Percentiles rank a stretch among this genome's conserved stretches.
Conservation (phyloP, 1,139 yeast genomes). For the Sugiyamaella novakii region DNA sequence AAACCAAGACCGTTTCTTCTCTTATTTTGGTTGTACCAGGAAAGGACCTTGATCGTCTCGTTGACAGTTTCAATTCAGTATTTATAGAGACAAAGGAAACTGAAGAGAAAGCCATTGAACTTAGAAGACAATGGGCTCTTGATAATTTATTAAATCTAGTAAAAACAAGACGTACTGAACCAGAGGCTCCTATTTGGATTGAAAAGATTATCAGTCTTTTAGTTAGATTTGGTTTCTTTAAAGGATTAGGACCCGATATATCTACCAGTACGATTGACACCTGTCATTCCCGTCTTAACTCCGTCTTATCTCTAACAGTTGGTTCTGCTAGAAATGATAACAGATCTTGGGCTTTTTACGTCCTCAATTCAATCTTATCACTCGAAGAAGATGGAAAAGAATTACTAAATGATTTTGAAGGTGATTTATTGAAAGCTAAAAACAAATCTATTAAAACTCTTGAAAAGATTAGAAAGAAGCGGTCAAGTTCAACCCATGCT, state of each 20-base stretch:
- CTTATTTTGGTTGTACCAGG: slow-evolving; percentile 44
- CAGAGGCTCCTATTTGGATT: slow-evolving; percentile 45
- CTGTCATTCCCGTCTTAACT: slow-evolving; percentile 58
- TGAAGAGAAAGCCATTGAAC: slow-evolving; percentile 45
- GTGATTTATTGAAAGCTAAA: slow-evolving; percentile 47
- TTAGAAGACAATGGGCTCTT: slow-evolving; percentile 62
- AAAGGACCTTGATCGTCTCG: slow-evolving; percentile 39
- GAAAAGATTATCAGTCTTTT: slow-evolving; percentile 55
- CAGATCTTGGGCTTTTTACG: slow-evolving; percentile 60
- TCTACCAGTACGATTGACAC: slow-evolving; percentile 29
- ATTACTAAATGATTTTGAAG: slow-evolving; percentile 40
- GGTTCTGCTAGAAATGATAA: slow-evolving; percentile 48
- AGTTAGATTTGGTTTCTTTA: slow-evolving; percentile 60
- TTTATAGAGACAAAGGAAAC: slow-evolving; percentile 38
- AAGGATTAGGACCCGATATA: slow-evolving; percentile 31
- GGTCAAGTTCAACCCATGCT: slow-evolving; percentile 45
- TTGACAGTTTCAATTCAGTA: slow-evolving; percentile 40
- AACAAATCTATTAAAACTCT: slow-evolving; percentile 55
- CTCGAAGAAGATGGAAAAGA: slow-evolving; percentile 29
- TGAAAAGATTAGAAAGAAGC: slow-evolving; percentile 48
- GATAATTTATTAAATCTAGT: slow-evolving; percentile 66
- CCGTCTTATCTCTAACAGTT: slow-evolving; percentile 54
- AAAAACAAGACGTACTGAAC: slow-evolving; percentile 28
- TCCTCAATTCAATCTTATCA: slow-evolving; percentile 28
- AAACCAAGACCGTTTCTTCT: slow-evolving; percentile 65